Conservation (phyloP, 164 flowering plant species). For the Akebia trifoliata region DNA sequence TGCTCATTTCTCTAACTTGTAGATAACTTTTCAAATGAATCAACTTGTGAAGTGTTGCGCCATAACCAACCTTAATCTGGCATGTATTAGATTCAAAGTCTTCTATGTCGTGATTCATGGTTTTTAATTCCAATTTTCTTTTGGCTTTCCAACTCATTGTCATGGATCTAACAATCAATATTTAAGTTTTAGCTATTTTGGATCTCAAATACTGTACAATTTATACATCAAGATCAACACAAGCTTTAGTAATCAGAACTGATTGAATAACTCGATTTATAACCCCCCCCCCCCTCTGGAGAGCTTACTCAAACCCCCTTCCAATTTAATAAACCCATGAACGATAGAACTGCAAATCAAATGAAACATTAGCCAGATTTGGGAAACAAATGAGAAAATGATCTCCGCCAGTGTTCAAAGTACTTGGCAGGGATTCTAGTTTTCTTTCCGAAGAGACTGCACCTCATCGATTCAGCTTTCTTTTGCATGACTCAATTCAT, state of each 20-base stretch:
- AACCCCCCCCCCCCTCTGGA: no score
- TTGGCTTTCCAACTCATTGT: no score
- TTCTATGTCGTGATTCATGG: no score
- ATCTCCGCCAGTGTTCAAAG: constrained; percentile 21
- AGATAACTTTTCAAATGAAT: not conserved
- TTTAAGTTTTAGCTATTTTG: no score
- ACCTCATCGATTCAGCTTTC: constrained; percentile 70
- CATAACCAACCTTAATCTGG: no score
- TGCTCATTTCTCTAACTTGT: not conserved
- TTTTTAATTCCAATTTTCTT: no score
- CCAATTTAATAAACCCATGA: not conserved
- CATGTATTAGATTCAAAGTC: no score
- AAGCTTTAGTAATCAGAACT: not conserved
- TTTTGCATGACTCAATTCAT: constrained; percentile 59
- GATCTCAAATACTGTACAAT: no score
- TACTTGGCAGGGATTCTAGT: constrained; percentile 66
- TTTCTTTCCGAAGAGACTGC: constrained; percentile 68
- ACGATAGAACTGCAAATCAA: not conserved
- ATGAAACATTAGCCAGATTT: not conserved
- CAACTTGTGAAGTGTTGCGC: no score
- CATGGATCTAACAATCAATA: no score
- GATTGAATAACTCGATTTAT: not conserved
- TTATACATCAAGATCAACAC: constrained; percentile 5
- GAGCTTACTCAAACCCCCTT: not conserved
- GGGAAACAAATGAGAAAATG: constrained; percentile 1